Evolutionary conservation across 2,329 filamentous ascomycete species (phyloP).

Genomic region (Periconia macrospinosa): DNA sequence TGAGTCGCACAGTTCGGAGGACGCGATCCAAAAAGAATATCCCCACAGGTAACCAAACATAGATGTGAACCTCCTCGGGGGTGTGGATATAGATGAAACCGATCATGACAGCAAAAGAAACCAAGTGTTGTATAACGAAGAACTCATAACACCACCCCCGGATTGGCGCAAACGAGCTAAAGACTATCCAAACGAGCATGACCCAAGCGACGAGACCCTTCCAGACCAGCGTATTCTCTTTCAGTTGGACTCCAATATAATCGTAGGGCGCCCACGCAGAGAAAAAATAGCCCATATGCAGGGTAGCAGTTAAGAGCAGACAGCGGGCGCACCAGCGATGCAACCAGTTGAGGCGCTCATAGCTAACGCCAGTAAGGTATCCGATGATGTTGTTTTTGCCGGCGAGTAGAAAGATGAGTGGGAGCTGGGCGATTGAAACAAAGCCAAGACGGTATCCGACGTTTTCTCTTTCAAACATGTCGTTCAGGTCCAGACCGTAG

Average conservation of each 20-base stretch:
- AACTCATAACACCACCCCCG: slow-evolving; percentile 69
- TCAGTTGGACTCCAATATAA: slow-evolving; percentile 61
- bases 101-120: slow-evolving; percentile 63
- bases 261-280: slow-evolving; percentile 63
- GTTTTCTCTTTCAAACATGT: slow-evolving; percentile 56
- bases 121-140: slow-evolving; percentile 69
- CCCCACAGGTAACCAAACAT: slow-evolving; percentile 68
- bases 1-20: slow-evolving; percentile 46
- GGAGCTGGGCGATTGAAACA: slow-evolving; percentile 56
- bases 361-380: slow-evolving; percentile 62
- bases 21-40: slow-evolving; percentile 65
- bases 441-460: slow-evolving; percentile 60
- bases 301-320: slow-evolving; percentile 67
- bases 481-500: slow-evolving; percentile 55
- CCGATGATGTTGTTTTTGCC: slow-evolving; percentile 63
- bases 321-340: slow-evolving; percentile 73
- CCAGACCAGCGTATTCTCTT: slow-evolving; percentile 65
- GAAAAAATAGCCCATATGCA: slow-evolving; percentile 73
- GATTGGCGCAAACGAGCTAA: slow-evolving; percentile 65
- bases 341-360: slow-evolving; percentile 73
- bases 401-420: slow-evolving; percentile 58
- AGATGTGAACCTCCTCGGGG: slow-evolving; percentile 60
- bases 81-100: slow-evolving; percentile 67
- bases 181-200: slow-evolving; percentile 65
- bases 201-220: slow-evolving; percentile 70